These are phyloP conservation scores for Colletotrichum graminicola DNA, from an alignment of 2,329 filamentous ascomycete species.

Conservation along the genomic window DNA sequence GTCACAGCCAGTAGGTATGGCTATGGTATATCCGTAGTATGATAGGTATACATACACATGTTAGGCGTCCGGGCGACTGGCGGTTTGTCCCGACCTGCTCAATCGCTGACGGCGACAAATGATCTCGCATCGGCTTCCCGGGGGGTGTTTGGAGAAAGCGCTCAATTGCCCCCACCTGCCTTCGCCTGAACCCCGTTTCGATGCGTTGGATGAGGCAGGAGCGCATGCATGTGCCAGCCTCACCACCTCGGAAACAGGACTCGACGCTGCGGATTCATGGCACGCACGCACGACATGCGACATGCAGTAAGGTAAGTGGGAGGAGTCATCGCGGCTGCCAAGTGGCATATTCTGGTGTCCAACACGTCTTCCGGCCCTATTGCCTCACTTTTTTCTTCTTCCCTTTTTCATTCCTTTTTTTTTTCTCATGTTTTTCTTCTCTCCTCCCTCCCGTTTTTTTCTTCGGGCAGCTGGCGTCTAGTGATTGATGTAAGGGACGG, in stretches of 20 bases:
- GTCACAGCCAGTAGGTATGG: too few relatives aligned
- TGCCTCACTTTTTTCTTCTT: too few relatives aligned
- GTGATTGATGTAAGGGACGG: background rate
- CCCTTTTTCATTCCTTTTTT: background rate
- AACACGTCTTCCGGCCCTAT: background rate
- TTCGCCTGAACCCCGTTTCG: constrained; percentile 13
- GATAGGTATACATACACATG: too few relatives aligned
- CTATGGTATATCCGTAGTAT: too few relatives aligned
- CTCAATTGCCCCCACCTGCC: constrained; percentile 18
- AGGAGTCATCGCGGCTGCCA: constrained; percentile 13
- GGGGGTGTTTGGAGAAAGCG: constrained; percentile 9
- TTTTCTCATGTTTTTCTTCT: background rate
- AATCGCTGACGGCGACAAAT: constrained; percentile 32
- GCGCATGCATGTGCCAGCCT: constrained; percentile 14
- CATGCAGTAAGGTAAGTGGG: constrained; percentile 17
- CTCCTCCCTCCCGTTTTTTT: background rate
- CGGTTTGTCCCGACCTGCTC: constrained; percentile 6
- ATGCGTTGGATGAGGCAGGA: constrained; percentile 28
- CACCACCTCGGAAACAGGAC: constrained; percentile 20
- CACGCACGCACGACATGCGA: background rate
- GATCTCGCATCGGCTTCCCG: background rate
- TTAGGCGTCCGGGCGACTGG: background rate
- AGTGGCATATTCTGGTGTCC: constrained; percentile 4
- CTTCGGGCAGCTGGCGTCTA: background rate
- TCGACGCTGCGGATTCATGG: constrained; percentile 11